Percentiles rank a stretch among this genome's conserved stretches.
Evolutionary conservation across 1,284 basidiomycete genomes (phyloP).

Genomic region (Ganoderma lingzhi): DNA sequence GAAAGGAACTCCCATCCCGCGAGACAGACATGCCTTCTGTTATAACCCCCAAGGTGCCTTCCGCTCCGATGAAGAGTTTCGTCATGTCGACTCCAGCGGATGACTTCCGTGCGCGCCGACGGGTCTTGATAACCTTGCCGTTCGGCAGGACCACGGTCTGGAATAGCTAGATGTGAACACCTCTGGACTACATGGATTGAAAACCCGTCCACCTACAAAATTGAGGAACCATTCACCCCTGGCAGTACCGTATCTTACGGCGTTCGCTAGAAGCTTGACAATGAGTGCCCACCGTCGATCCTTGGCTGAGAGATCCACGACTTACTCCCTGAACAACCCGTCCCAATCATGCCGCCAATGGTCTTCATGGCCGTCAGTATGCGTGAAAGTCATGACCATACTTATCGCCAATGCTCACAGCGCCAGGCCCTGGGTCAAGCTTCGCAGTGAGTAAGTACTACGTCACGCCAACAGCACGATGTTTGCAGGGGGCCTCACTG

Average conservation of each 20-base stretch:
- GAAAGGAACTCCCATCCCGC: background rate
- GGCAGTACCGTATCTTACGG: conserved; percentile 71
- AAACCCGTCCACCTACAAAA: conserved; percentile 53
- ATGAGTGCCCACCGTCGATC: background rate
- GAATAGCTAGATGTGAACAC: background rate
- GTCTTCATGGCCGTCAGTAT: conserved; percentile 45
- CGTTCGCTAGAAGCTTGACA: conserved; percentile 53
- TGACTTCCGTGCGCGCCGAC: conserved; percentile 86
- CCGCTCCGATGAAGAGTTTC: conserved; percentile 93
- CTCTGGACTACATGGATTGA: background rate
- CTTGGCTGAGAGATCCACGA: conserved; percentile 8
- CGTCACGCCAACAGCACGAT: background rate
- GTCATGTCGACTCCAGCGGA: conserved; percentile 92
- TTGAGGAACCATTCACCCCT: conserved; percentile 69
- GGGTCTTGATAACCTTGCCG: conserved; percentile 94
- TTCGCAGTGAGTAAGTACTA: conserved; percentile 37
- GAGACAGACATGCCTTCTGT: conserved; percentile 73
- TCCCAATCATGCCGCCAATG: conserved; percentile 93
- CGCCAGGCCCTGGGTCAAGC: conserved; percentile 82
- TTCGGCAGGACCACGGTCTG: conserved; percentile 90
- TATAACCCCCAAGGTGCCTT: conserved; percentile 93
- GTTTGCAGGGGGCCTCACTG: conserved; percentile 55
- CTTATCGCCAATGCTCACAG: conserved; percentile 39
- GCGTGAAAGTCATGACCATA: background rate
- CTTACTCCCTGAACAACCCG: conserved; percentile 82